Evolutionary conservation across 768 basidiomycete genomes (phyloP).

Genomic region (Mrakia gelida): DNA sequence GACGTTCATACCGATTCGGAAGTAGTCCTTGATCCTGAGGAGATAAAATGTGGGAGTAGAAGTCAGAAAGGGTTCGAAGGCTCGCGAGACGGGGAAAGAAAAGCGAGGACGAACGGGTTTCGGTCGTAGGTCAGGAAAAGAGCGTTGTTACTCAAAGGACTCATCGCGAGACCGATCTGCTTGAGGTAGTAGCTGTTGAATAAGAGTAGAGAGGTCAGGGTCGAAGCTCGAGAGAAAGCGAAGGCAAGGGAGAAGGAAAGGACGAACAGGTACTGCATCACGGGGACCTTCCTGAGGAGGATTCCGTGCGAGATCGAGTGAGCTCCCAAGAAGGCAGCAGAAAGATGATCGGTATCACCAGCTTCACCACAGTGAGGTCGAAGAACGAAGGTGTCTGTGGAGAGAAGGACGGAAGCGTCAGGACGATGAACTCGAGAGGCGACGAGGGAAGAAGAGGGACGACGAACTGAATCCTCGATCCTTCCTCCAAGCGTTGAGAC

Average conservation of each 20-base stretch:
- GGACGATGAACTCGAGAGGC: neutral
- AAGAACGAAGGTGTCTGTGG: conserved; percentile 77
- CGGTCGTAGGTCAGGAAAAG: conserved; percentile 94
- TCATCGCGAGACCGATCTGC: conserved; percentile 98
- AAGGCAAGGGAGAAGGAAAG: too few species aligned
- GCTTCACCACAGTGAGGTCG: conserved; percentile 97
- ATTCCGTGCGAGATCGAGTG: conserved; percentile 99
- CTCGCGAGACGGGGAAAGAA: neutral
- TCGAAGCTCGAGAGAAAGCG: neutral
- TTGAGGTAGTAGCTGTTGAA: conserved; percentile 61
- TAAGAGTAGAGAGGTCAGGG: neutral
- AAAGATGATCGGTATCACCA: conserved; percentile 94
- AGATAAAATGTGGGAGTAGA: neutral
- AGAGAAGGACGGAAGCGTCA: neutral
- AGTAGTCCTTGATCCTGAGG: conserved; percentile 72
- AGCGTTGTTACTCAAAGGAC: conserved; percentile 95
- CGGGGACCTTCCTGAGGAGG: conserved; percentile 92
- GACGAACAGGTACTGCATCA: conserved; percentile 82
- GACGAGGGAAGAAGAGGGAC: neutral
- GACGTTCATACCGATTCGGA: conserved; percentile 86
- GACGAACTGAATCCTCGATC: conserved; percentile 27
- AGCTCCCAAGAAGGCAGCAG: conserved; percentile 90
- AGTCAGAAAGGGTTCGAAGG: neutral
- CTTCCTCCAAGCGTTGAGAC: conserved; percentile 83
- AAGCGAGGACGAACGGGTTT: conserved; percentile 57